These are phyloP conservation scores for Cenchrus americanus DNA, from an alignment of 176 grass and related monocot species.

Conservation along the genomic window DNA sequence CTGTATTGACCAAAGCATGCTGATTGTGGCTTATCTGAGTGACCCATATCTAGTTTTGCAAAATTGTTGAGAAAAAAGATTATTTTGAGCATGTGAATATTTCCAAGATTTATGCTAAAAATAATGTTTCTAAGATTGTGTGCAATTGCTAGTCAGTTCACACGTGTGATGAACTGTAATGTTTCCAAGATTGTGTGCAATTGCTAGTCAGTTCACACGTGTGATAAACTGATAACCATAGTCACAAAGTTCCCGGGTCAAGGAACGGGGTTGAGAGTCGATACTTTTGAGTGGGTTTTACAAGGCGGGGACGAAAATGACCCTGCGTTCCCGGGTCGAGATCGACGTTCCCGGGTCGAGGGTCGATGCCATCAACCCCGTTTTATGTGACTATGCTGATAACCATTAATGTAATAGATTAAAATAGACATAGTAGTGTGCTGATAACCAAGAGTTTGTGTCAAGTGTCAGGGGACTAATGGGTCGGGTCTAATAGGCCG, in stretches of 20 bases:
- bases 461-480: too few relatives aligned
- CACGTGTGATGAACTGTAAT: too few relatives aligned
- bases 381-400: not conserved
- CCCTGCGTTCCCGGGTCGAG: too few relatives aligned
- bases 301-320: too few relatives aligned
- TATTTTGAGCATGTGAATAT: conserved; percentile 1
- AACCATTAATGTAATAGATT: conserved; percentile 14
- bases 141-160: not conserved
- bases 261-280: too few relatives aligned
- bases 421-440: conserved; percentile 7
- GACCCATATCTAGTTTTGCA: not conserved
- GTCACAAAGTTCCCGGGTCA: too few relatives aligned
- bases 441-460: not conserved
- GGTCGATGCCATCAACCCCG: too few relatives aligned
- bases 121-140: too few relatives aligned
- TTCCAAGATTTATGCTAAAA: not conserved
- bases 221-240: not conserved
- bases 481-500: too few relatives aligned
- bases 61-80: not conserved
- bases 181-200: not conserved
- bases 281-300: too few relatives aligned
- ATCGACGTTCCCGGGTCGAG: too few relatives aligned
- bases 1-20: not conserved
- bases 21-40: not conserved
- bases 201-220: not conserved